Base-by-base conservation (phyloP, 441 rosid species). In the Erysimum cheiri region DNA sequence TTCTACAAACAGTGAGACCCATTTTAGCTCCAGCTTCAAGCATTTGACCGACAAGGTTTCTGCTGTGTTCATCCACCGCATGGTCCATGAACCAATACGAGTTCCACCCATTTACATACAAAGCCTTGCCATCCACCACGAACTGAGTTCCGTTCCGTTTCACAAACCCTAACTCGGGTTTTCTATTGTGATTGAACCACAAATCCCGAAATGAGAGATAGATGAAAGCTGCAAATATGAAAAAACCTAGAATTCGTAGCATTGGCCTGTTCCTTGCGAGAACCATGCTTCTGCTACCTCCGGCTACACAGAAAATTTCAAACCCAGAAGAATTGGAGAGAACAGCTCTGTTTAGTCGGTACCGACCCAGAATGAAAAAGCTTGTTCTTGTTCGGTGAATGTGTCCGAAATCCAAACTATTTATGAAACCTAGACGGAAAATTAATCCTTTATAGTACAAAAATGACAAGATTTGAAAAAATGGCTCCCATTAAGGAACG, bases 1-100 rank as follows among this genome's bases (percentile, higher is more conserved):
- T 84, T 74, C 98, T 72, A 64, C 98, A 94, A 63, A 94, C 92
- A n/a, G 97, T 84, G 71, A 94, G 86, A 65, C 98, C 98, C 97
- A 94, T 91, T 76, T 86, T 88, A n/a, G 96, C 85, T 49, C 96
- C 97, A 59, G 89, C 89, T 68, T 84, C 81, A 70, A 94, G 83
- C 88, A 91, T 90, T 62, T 83, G 85, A 55, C 85, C 70, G 66
- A 88, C 84, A 74, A 88, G 88, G 15, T 83, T 82, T 70, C 81
- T 83, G 71, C 85, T 85, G 17, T 83, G 81, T 37, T 79, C 97
- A 62, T 90, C 88, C 48, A 79, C 97, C 54, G 93, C 90, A 19
- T 86, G 91, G 57, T 85, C 91, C 98, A 94, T 88, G 75, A 94
- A 80, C 98, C 98, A 94, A 67, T 84, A 94, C 28, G 98, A 94